Evolutionary conservation across 768 basidiomycete genomes (phyloP).

Genomic region (Rhodotorula kratochvilovae): DNA sequence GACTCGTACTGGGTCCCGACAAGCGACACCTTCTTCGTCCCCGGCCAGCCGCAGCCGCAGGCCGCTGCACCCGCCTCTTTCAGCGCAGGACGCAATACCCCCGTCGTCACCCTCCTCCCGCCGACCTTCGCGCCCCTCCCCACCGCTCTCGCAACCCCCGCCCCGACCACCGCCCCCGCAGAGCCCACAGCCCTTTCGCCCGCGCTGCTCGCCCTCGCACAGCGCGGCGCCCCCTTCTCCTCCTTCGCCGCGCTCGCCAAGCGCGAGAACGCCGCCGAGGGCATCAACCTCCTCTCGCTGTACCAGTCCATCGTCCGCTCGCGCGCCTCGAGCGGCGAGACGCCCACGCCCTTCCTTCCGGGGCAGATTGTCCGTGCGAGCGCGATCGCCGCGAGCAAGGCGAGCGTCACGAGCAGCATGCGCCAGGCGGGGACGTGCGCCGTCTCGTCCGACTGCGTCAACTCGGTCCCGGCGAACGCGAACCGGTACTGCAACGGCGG

Average conservation of each 20-base stretch:
- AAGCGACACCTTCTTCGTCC: neutral
- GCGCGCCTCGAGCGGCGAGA: neutral
- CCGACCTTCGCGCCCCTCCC: neutral
- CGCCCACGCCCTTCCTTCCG: neutral
- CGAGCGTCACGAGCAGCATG: neutral
- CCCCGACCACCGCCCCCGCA: neutral
- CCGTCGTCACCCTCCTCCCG: neutral
- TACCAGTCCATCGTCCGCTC: neutral
- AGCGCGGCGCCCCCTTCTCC: neutral
- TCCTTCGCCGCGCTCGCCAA: neutral
- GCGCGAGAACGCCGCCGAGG: neutral
- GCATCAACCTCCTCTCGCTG: neutral
- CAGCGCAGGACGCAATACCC: neutral
- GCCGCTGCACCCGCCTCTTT: neutral
- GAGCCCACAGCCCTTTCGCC: neutral
- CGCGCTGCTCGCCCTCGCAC: neutral
- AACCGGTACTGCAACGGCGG: slow-evolving; percentile 1
- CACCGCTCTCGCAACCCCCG: neutral
- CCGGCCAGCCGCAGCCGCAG: neutral
- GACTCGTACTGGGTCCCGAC: slow-evolving; percentile 18
- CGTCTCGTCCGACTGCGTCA: neutral
- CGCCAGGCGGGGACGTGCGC: neutral
- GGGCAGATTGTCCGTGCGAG: neutral
- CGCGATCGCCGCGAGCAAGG: neutral
- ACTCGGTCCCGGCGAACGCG: neutral